Evolutionary conservation across 768 basidiomycete species (phyloP), one percentile per base, ranked within the genome.

Genomic region (Leccinum boreale): DNA sequence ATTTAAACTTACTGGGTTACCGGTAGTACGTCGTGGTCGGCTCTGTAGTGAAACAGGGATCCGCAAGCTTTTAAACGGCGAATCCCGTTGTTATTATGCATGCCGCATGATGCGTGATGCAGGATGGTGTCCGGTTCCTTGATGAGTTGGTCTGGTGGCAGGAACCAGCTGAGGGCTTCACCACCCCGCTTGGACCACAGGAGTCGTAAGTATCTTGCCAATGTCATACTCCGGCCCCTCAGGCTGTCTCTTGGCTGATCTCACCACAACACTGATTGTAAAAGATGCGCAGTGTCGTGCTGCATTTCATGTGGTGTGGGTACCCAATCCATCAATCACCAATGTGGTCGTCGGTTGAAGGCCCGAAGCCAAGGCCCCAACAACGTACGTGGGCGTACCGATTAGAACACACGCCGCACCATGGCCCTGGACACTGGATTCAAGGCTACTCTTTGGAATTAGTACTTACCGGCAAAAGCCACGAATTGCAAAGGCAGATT

Each of bases 251-350:
- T 58, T 8, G 21, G n/a, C 36, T 47, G 28, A 24, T 26, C 17
- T 42, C 21, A 42, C 39, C 39, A 42, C n/a, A 42, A 58, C 42
- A 6, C 49, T 19, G 17, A 7, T 29, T 51, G 19, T 14, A 0
- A 29, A 56, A 65, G 53, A 23, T 51, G 24, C 66, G 62, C 35
- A 79, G 76, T 52, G 50, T 78, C 15, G 67, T 79, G 29, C 23
- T 79, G 3, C 33, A 65, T 67, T 55, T 65, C 69, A 61, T 63
- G 65, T 44, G 64, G 67, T 49, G 67, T 74, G 52, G 73, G 74
- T 42, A 42, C n/a, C 19, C 78, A 79, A 63, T 78, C 77, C n/a
- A 26, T 76, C 74, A 15, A 61, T 76, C 54, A 66, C 78, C 56
- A 79, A 78, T 55, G 62, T 72, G 63, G 52, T 78, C 45, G 56